Evolutionary conservation across 768 basidiomycete genomes (phyloP), one percentile per base, ranked within the genome.

Genomic region (Mycena amicta): DNA sequence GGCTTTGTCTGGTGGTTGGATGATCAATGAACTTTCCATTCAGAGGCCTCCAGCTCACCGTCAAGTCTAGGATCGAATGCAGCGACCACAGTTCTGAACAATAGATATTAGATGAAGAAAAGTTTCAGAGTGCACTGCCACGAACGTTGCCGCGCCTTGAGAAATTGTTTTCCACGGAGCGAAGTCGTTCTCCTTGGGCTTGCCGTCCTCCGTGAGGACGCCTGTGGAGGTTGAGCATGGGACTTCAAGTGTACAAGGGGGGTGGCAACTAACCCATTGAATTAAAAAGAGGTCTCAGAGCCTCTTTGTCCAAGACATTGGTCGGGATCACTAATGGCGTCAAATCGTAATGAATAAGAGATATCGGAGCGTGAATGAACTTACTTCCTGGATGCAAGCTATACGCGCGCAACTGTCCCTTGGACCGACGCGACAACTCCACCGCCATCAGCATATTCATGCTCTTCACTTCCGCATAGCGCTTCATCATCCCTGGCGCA

Each of bases 361-460:
- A n/a, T n/a, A n/a, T n/a, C n/a, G n/a, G n/a, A n/a, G n/a, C n/a
- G n/a, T n/a, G n/a, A n/a, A n/a, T n/a, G n/a, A n/a, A n/a, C n/a
- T n/a, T n/a, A n/a, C n/a, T n/a, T n/a, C n/a, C n/a, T n/a, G 62
- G 62, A 40, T 20, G 26, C 30, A 60, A 13, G 41, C 62, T 60
- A 31, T 51, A 63, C 20, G 52, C 58, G 16, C 53, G 2, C 5
- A 63, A 33, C 16, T 41, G 45, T 1, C 62, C 58, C 26, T 27
- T 39, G 0, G 62, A 54, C 16, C 58, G 62, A 16, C 56, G 46
- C 13, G 58, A 27, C 18, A 63, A 47, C 28, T 63, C 62, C 6
- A 30, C 30, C 20, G 58, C 52, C 5, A 41, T 57, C 25, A 63
- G 55, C 8, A 63, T 60, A 28, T 56, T 57, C 3, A 55, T 58